phyloP scores from a whole-genome alignment of 768 basidiomycete species.

The Lentinula guzmanii region DNA sequence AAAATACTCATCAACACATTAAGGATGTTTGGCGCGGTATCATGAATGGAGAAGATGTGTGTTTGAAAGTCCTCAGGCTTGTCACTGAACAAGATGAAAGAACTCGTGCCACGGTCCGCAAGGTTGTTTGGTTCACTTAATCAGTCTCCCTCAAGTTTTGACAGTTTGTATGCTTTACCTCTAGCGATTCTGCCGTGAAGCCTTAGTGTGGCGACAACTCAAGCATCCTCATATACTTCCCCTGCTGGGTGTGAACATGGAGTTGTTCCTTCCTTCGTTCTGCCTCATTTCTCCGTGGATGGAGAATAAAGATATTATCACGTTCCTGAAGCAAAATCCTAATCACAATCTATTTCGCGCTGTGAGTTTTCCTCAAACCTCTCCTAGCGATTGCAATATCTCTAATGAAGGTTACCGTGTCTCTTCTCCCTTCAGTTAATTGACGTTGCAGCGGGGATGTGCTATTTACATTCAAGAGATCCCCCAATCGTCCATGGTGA shows the following conservation, averaged over 20 bases:
- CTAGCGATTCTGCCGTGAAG: conserved; percentile 17
- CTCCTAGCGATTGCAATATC: not conserved
- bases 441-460: conserved; percentile 26
- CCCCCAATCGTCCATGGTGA: conserved; percentile 20
- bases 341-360: not conserved
- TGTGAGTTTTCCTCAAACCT: not conserved
- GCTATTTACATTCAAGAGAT: conserved; percentile 25
- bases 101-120: not conserved
- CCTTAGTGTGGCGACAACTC: conserved; percentile 17
- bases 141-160: not conserved
- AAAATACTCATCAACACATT: not conserved
- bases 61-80: conserved; percentile 6
- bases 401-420: too few relatives aligned
- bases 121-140: not conserved
- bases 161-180: not conserved
- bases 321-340: conserved; percentile 4
- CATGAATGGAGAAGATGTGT: not conserved
- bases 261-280: conserved; percentile 11
- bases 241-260: conserved; percentile 14
- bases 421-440: not conserved
- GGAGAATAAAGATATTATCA: conserved; percentile 13
- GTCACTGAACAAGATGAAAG: not conserved
- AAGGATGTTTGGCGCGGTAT: conserved; percentile 1
- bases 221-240: conserved; percentile 12
- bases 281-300: conserved; percentile 20